Percentiles rank a stretch among this genome's conserved stretches.
phyloP scores from a whole-genome alignment of 2,329 filamentous ascomycete genomes.

The Clonostachys rosea region DNA sequence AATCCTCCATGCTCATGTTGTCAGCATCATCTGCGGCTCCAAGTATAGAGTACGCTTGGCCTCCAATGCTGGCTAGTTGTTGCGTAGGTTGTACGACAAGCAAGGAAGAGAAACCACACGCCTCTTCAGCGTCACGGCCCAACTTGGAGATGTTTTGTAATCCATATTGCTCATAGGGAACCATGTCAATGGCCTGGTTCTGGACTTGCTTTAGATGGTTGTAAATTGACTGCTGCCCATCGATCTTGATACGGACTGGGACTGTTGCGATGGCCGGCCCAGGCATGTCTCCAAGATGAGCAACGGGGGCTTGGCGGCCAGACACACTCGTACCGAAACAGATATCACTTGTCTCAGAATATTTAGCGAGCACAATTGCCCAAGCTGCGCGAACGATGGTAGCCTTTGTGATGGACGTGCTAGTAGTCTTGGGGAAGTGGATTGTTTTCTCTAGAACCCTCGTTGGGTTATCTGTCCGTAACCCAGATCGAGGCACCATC shows the following conservation, averaged over 20 bases:
- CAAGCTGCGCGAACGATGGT: constrained; percentile 8
- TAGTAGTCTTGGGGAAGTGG: background rate
- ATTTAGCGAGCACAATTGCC: background rate
- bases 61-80: background rate
- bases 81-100: constrained; percentile 1
- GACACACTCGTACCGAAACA: background rate
- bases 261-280: constrained; percentile 4
- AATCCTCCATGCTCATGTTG: background rate
- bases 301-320: constrained; percentile 1
- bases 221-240: background rate
- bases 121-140: constrained; percentile 1
- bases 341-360: background rate
- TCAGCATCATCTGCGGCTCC: background rate
- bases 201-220: constrained; percentile 4
- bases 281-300: constrained; percentile 1
- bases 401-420: constrained; percentile 6
- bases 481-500: background rate
- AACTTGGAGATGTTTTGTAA: constrained; percentile 7
- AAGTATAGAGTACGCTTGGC: too few species aligned
- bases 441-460: constrained; percentile 29
- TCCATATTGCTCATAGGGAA: constrained; percentile 9
- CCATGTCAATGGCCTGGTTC: constrained; percentile 6
- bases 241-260: constrained; percentile 4
- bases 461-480: constrained; percentile 16
- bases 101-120: background rate